A percentile compares a stretch with the other conserved stretches of the same genome.
These are phyloP conservation scores for Rosa persica DNA, from an alignment of 306 rosid genomes.

Conservation along the genomic window DNA sequence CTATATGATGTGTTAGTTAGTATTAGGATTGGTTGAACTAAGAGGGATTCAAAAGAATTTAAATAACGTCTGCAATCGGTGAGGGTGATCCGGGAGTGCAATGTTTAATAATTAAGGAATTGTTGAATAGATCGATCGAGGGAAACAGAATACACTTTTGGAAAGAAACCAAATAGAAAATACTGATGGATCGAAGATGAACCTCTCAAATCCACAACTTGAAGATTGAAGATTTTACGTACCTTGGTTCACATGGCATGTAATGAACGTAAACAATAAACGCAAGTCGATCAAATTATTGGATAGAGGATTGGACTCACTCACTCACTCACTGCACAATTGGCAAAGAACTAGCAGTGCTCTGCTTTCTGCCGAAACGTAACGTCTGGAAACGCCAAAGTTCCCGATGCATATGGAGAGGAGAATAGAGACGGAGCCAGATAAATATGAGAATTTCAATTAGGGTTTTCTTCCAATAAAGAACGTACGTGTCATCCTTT, in stretches of 20 bases:
- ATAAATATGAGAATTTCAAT: not conserved
- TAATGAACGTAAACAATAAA: not conserved
- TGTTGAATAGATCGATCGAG: conserved; percentile 7
- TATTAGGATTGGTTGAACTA: no score
- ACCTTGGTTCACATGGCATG: not conserved
- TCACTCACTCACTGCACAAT: not conserved
- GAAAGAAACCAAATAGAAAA: conserved; percentile 23
- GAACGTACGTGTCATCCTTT: not conserved
- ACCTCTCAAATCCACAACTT: conserved; percentile 28
- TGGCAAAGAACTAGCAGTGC: not conserved
- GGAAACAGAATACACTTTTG: not conserved
- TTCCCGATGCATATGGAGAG: conserved; percentile 24
- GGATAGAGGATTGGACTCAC: conserved; percentile 15
- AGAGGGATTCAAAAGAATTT: no score
- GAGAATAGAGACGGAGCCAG: not conserved
- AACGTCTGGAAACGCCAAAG: conserved; percentile 14
- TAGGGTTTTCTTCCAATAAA: not conserved
- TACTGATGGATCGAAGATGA: conserved; percentile 15
- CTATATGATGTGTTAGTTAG: no score
- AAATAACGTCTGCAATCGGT: no score
- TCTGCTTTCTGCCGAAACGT: conserved; percentile 39
- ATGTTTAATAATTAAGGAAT: not conserved
- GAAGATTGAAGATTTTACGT: conserved; percentile 12
- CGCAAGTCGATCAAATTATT: conserved; percentile 15
- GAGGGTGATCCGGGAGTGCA: no score